A percentile compares a stretch with the other conserved stretches of the same genome.
Conservation (phyloP, 345 rosid species). For the Eucalyptus dawsonii region DNA sequence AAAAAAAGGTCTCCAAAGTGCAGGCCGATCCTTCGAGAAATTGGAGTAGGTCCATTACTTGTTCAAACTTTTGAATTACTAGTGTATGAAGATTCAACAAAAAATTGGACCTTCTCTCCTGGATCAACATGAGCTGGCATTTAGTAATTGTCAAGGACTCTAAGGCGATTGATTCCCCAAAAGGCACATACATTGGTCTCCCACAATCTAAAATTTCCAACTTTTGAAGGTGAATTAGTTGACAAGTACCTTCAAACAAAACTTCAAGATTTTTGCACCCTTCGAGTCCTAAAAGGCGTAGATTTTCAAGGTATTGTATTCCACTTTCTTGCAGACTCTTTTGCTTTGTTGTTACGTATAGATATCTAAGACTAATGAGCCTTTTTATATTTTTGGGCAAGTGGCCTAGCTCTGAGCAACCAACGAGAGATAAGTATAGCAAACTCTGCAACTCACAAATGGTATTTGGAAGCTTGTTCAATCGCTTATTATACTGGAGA, state of each 20-base stretch:
- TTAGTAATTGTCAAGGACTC: not conserved
- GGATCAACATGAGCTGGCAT: not conserved
- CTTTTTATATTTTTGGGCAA: no score
- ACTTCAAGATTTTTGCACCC: not conserved
- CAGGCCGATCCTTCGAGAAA: not conserved
- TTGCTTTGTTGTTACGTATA: fast-evolving
- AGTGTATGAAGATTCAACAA: not conserved
- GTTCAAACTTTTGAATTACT: not conserved
- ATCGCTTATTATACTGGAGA: fast-evolving
- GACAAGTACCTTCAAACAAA: not conserved
- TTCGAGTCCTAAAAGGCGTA: fast-evolving
- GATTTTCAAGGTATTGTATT: not conserved
- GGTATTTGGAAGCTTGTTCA: no score
- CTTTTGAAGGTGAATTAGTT: not conserved
- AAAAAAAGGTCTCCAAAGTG: not conserved
- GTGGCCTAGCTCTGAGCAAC: no score
- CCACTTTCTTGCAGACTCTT: no score
- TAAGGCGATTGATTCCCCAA: not conserved
- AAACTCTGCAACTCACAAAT: no score
- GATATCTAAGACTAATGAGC: no score
- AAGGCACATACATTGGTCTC: not conserved
- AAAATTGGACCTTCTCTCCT: fast-evolving
- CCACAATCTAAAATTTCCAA: not conserved
- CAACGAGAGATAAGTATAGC: fast-evolving
- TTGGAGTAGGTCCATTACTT: not conserved